Percentiles rank a stretch among this genome's conserved stretches.
Evolutionary conservation across 179 eudicot species (phyloP).

Genomic region (Spergularia azorica): DNA sequence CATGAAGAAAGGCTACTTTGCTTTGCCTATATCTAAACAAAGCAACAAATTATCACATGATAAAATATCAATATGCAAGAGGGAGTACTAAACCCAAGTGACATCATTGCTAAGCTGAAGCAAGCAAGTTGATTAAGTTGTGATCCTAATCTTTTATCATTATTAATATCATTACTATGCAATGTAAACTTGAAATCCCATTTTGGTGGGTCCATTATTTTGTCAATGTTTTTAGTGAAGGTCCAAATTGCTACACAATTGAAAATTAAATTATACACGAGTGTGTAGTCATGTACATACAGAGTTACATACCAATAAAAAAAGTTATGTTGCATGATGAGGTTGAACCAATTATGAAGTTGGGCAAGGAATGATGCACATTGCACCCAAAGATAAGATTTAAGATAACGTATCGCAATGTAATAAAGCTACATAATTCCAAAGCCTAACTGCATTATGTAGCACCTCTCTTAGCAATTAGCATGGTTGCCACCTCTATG

Average conservation of each 20-base stretch:
- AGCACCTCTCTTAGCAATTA: neutral
- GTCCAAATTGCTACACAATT: slow-evolving; percentile 20
- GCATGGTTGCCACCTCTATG: slow-evolving; percentile 8
- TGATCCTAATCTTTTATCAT: neutral
- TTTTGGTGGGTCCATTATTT: slow-evolving; percentile 10
- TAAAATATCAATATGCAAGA: too few species aligned
- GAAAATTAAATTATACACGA: neutral
- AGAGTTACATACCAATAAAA: neutral
- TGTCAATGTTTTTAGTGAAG: slow-evolving; percentile 8
- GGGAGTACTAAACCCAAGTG: slow-evolving; percentile 8
- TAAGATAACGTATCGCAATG: neutral
- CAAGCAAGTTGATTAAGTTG: slow-evolving; percentile 26
- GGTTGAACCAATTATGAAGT: slow-evolving; percentile 10
- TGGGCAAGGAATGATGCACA: slow-evolving; percentile 24
- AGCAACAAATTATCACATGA: neutral
- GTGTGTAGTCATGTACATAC: too few species aligned
- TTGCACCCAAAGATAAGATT: neutral
- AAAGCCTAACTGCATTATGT: slow-evolving; percentile 2
- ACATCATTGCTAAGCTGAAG: slow-evolving; percentile 28
- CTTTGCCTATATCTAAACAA: neutral
- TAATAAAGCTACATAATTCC: too few species aligned
- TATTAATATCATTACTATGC: neutral
- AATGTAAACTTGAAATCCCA: slow-evolving; percentile 14
- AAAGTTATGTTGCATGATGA: neutral
- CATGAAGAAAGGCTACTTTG: slow-evolving; percentile 13